Evolutionary conservation across 2,329 filamentous ascomycete species (phyloP), one percentile per base, ranked within the genome.

Genomic region (Pseudogymnoascus sp.): DNA sequence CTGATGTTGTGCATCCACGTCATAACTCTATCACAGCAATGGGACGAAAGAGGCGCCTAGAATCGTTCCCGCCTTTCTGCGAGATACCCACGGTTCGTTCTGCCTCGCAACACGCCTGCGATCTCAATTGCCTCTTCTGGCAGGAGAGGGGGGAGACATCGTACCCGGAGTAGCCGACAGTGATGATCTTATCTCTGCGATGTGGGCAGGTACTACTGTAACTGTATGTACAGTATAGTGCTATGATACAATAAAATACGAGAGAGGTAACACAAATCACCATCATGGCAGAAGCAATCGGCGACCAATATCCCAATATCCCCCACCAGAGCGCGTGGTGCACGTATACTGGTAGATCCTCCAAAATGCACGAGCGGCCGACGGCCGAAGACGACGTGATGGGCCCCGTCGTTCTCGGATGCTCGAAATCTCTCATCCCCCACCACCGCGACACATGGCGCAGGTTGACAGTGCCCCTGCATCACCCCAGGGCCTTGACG

Each of bases 1-100:
- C 40, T 45, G 40, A 45, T 45, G 40, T 45, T 45, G 40, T 45
- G 40, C 40, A 45, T 45, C 40, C 40, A 45, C 40, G 40, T 45
- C 40, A 45, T 45, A 45, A 45, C 40, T 45, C 40, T 45, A 45
- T 45, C 40, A 45, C 21, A 27, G 21, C 12, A 45, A 27, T 45
- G 40, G 40, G 40, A 45, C 40, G 40, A 10, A 45, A 39, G 27
- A 27, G 39, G 40, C 40, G 40, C 21, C 40, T 45, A n/a, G 18
- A 9, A 42, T 42, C 40, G 21, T 13, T 27, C 10, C 40, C 40
- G 40, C 27, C 21, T n/a, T n/a, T n/a, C n/a, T n/a, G n/a, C n/a
- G n/a, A n/a, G n/a, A n/a, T n/a, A n/a, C n/a, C 40, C 40, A 45
- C 40, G n/a, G n/a, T n/a, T n/a, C n/a, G 21, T 45, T 45, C 18